phyloP scores from a whole-genome alignment of 768 basidiomycete genomes.

The Plicaturopsis crispa region DNA sequence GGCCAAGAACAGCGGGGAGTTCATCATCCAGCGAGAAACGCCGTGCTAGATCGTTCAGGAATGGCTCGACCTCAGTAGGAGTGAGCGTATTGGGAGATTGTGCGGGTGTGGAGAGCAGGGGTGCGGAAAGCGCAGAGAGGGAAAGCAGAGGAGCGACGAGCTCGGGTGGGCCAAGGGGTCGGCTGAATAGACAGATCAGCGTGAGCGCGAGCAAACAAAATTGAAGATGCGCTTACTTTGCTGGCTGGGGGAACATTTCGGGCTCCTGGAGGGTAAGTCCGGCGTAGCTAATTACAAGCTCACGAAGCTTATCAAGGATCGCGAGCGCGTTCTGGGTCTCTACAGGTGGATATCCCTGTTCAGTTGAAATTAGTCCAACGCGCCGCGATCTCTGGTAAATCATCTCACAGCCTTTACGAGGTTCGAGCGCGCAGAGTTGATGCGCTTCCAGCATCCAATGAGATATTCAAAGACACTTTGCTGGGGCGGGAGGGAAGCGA shows the following conservation, averaged over 20 bases:
- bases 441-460: constrained; percentile 87
- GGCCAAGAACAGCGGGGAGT: constrained; percentile 71
- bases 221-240: constrained; percentile 38
- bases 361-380: not conserved
- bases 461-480: constrained; percentile 89
- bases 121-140: constrained; percentile 59
- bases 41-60: constrained; percentile 76
- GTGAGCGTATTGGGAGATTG: constrained; percentile 43
- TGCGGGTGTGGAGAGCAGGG: constrained; percentile 44
- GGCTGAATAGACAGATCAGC: constrained; percentile 29
- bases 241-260: constrained; percentile 89
- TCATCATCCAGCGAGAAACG: constrained; percentile 80
- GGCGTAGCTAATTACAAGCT: constrained; percentile 80
- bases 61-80: constrained; percentile 64
- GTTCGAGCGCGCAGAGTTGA: constrained; percentile 45
- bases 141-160: constrained; percentile 78
- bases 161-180: constrained; percentile 69
- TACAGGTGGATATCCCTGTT: constrained; percentile 51
- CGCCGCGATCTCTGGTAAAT: not conserved
- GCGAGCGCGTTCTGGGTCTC: constrained; percentile 54
- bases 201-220: not conserved
- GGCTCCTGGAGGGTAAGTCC: constrained; percentile 89
- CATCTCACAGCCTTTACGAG: constrained; percentile 49
- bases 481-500: constrained; percentile 68
- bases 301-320: constrained; percentile 70